Conservation (phyloP, 305 asterid genomes). For the Solanum hybrid region DNA sequence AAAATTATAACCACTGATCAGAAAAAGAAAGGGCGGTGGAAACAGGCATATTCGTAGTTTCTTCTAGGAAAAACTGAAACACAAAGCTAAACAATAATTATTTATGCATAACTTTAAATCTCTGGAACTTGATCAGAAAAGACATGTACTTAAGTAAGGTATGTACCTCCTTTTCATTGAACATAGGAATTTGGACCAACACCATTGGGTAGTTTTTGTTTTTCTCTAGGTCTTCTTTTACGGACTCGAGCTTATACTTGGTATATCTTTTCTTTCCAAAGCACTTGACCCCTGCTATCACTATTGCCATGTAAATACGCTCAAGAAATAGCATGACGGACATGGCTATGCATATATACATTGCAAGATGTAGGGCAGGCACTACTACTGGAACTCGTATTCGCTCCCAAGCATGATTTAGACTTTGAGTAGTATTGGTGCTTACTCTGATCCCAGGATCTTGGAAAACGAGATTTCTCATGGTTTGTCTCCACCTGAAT, state of each 20-base stretch:
- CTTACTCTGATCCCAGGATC: constrained; percentile 26
- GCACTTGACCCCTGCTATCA: constrained; percentile 49
- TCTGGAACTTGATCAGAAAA: constrained; percentile 1
- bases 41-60: not conserved
- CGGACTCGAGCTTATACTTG: constrained; percentile 60
- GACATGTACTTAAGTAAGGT: constrained; percentile 5
- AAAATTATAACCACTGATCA: not conserved
- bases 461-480: constrained; percentile 44
- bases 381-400: constrained; percentile 58
- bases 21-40: not conserved
- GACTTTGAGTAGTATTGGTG: constrained; percentile 40
- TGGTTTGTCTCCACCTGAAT: constrained; percentile 21
- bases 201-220: constrained; percentile 63
- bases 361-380: constrained; percentile 44
- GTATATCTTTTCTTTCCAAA: constrained; percentile 65
- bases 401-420: constrained; percentile 45
- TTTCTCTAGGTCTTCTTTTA: constrained; percentile 59
- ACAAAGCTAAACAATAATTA: not conserved
- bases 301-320: constrained; percentile 76
- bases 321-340: constrained; percentile 73
- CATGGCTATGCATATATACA: constrained; percentile 63
- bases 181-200: constrained; percentile 85
- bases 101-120: not conserved
- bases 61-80: not conserved
- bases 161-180: constrained; percentile 74